Evolutionary conservation across 306 rosid species (phyloP), one percentile per base, ranked within the genome.

Genomic region (Vicia sativa): DNA sequence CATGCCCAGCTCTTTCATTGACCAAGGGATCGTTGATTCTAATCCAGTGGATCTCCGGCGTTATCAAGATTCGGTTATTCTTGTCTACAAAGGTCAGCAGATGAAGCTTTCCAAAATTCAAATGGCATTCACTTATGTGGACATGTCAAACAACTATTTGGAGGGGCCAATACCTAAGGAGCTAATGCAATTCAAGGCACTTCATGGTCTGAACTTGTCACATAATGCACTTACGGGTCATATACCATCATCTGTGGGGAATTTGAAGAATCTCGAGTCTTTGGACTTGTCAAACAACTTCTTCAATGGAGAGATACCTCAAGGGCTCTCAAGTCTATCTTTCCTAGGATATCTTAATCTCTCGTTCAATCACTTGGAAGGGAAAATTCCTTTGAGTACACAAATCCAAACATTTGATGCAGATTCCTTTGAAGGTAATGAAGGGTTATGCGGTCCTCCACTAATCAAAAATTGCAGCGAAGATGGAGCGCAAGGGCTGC

Each of bases 221-320:
- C 13, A 70, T 4, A 84, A 84, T 75, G 75, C 64, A 7, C 50
- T 80, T 2, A n/a, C 1, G 0, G 73, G 81, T 4, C 29, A 63
- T 1, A 74, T 84, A n/a, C 83, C 83, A 18, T 59, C 71, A 6
- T 78, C 78, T 19, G 10, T 75, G 0, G 78, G 65, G 0, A 75
- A 68, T 10, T 13, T 84, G 44, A 54, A 15, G 6, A 6, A 64
- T 7, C 76, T 85, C 2, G 87, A 78, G 67, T 80, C 83, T 3
- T 15, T 85, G 3, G 87, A 79, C 68, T 35, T 85, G 35, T 85
- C 85, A 13, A 65, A 9, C 4, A 82, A 82, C 61, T 12, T 12
- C 10, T 15, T 85, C 8, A 55, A 3, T 0, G 81, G 78, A 10
- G 14, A 16, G 37, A 85, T 85, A 19, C 85, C 85, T 10, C 0